phyloP scores from a whole-genome alignment of 805 yeast genomes.

The Ogataea parapolymorpha region DNA sequence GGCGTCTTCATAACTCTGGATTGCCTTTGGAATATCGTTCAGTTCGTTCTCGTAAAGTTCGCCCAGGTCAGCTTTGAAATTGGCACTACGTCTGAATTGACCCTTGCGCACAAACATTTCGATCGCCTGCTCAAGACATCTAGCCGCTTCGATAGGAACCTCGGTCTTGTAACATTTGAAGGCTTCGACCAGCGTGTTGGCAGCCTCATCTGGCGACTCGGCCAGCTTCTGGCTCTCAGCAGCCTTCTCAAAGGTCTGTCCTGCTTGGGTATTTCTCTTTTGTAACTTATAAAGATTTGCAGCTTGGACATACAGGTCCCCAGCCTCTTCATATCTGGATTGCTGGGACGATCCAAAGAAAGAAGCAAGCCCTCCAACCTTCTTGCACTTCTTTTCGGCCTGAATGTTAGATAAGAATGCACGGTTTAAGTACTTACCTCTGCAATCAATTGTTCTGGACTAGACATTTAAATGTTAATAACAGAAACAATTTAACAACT shows the following conservation, averaged over 20 bases:
- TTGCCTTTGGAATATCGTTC: conserved; percentile 64
- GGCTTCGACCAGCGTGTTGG: conserved; percentile 85
- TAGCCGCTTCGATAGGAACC: conserved; percentile 73
- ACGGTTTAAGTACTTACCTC: conserved; percentile 27
- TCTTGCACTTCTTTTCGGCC: conserved; percentile 71
- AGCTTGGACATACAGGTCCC: conserved; percentile 86
- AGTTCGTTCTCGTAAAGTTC: conserved; percentile 77
- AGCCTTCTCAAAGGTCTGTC: conserved; percentile 80
- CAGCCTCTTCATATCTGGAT: conserved; percentile 82
- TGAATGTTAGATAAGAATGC: conserved; percentile 20
- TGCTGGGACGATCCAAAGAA: conserved; percentile 62
- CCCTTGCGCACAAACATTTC: conserved; percentile 84
- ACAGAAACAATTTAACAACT: not conserved
- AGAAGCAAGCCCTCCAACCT: conserved; percentile 65
- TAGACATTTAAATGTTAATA: conserved; percentile 26
- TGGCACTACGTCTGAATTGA: conserved; percentile 95
- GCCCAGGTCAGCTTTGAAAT: conserved; percentile 87
- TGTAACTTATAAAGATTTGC: conserved; percentile 84
- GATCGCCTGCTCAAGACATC: conserved; percentile 72
- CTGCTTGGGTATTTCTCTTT: conserved; percentile 73
- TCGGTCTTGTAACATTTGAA: conserved; percentile 78
- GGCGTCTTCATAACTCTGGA: conserved; percentile 80
- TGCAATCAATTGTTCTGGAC: conserved; percentile 32
- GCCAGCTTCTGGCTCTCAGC: conserved; percentile 75
- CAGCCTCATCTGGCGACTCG: conserved; percentile 84